phyloP scores from a whole-genome alignment of 176 grass and related monocot genomes.

The Oropetium thomaeum region DNA sequence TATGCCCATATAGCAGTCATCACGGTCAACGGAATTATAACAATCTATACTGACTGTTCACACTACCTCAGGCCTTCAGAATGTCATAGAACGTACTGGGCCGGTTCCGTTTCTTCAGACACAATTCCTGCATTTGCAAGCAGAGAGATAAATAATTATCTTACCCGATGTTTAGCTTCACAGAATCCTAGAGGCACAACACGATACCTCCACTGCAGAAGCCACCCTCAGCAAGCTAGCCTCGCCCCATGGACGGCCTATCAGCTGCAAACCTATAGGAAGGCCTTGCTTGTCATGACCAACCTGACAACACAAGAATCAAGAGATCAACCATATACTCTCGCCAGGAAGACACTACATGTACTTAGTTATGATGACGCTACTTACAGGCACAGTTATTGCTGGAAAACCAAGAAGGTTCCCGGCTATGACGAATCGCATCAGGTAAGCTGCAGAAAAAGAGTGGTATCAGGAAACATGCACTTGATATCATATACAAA shows the following conservation, averaged over 20 bases:
- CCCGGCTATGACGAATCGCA: constrained; percentile 76
- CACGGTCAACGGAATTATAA: background rate
- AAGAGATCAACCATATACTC: background rate
- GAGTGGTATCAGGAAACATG: background rate
- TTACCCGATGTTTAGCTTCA: constrained; percentile 17
- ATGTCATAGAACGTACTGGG: constrained; percentile 60
- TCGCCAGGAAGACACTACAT: background rate
- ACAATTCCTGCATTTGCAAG: constrained; percentile 75
- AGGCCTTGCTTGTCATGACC: constrained; percentile 90
- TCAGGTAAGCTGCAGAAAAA: constrained; percentile 64
- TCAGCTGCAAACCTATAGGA: constrained; percentile 92
- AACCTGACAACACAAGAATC: constrained; percentile 47
- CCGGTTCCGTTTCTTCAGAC: constrained; percentile 49
- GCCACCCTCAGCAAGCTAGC: constrained; percentile 89
- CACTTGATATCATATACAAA: background rate
- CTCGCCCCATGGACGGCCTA: constrained; percentile 94
- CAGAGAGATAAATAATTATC: background rate
- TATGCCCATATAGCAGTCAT: background rate
- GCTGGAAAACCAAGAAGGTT: constrained; percentile 97
- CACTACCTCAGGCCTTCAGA: constrained; percentile 36
- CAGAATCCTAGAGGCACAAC: background rate
- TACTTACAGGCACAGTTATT: constrained; percentile 90
- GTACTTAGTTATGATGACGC: background rate
- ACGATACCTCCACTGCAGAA: constrained; percentile 81
- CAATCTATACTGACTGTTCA: too few species aligned